Evolutionary conservation across 2,329 filamentous ascomycete species (phyloP).

Genomic region (Talaromyces islandicus): DNA sequence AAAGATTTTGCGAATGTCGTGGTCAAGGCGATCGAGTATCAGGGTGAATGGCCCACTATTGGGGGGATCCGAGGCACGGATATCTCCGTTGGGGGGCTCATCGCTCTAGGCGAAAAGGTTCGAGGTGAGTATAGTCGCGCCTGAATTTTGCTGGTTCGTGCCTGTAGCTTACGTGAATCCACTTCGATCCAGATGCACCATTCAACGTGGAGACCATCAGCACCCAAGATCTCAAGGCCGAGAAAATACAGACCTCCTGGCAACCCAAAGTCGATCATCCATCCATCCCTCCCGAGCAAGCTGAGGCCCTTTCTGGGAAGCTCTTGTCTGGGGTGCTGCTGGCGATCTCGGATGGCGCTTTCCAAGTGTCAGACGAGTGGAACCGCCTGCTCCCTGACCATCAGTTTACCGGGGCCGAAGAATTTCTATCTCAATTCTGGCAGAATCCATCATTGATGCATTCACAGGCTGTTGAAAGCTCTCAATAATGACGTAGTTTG

Average conservation of each 20-base stretch:
- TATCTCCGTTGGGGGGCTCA: neutral
- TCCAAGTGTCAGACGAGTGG: neutral
- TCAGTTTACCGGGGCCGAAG: neutral
- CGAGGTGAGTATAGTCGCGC: neutral
- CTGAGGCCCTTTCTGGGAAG: neutral
- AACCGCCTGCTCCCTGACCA: neutral
- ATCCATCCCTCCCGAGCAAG: neutral
- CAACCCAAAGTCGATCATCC: neutral
- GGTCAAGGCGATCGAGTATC: neutral
- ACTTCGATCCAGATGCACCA: neutral
- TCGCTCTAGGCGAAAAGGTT: neutral
- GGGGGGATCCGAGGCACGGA: neutral
- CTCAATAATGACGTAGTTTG: neutral
- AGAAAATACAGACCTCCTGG: neutral
- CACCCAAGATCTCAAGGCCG: neutral
- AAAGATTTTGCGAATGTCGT: neutral
- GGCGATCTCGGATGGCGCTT: neutral
- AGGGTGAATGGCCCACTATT: neutral
- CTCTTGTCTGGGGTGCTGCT: neutral
- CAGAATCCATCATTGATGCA: neutral
- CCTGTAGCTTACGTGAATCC: neutral
- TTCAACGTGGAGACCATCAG: neutral
- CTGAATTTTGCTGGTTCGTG: neutral
- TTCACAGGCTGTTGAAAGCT: too few species aligned
- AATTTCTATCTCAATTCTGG: neutral